These are phyloP conservation scores for Gomphus bonarii DNA, from an alignment of 1,284 basidiomycete genomes.

Conservation along the genomic window DNA sequence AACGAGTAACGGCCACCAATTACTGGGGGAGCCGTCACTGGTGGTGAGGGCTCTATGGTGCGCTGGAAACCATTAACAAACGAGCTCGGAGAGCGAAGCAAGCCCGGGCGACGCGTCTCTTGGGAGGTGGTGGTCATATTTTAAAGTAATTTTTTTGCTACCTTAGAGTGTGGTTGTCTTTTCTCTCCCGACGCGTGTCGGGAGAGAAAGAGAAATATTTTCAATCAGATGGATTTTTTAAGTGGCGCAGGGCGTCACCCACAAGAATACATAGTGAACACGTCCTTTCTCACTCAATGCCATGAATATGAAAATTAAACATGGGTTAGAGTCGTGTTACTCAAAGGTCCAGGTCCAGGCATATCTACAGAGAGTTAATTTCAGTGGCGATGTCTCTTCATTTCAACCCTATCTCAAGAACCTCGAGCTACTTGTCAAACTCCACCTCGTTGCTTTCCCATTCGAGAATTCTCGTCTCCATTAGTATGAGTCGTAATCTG, in stretches of 20 bases:
- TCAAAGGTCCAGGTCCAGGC: background rate
- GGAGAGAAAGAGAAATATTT: conserved; percentile 3
- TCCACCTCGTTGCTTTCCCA: conserved; percentile 13
- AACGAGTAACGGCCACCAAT: conserved; percentile 20
- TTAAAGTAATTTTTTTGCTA: background rate
- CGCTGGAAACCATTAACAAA: conserved; percentile 25
- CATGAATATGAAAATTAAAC: background rate
- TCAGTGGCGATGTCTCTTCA: background rate
- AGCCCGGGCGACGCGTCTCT: conserved; percentile 27
- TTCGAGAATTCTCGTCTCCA: conserved; percentile 15
- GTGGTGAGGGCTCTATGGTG: conserved; percentile 30
- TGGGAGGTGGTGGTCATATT: conserved; percentile 19
- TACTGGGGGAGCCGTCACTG: conserved; percentile 38
- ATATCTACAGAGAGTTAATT: background rate
- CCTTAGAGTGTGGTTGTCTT: background rate
- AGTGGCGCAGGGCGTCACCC: background rate
- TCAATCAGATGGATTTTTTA: background rate
- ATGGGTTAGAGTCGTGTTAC: conserved; percentile 2
- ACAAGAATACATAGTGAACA: background rate
- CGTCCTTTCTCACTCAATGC: no score
- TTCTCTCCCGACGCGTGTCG: conserved; percentile 8
- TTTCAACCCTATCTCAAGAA: conserved; percentile 11
- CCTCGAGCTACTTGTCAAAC: conserved; percentile 9
- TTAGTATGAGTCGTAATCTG: conserved; percentile 11
- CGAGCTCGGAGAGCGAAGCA: conserved; percentile 32